Conservation (phyloP, 1,284 basidiomycete genomes). For the Ganoderma resinaceum region DNA sequence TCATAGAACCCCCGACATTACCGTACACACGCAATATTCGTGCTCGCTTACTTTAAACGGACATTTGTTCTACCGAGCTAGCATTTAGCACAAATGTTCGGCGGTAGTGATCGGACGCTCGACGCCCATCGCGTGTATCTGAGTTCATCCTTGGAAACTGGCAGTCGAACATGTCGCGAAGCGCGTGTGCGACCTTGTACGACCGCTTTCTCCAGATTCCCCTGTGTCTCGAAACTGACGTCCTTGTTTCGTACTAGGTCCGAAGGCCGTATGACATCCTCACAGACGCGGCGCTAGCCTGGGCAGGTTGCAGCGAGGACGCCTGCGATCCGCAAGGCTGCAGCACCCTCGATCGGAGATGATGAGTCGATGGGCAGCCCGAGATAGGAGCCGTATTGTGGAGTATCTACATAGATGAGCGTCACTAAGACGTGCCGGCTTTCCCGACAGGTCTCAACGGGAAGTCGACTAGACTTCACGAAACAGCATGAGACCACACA, state of each 20-base stretch:
- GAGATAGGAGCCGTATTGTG: conserved; percentile 7
- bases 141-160: conserved; percentile 23
- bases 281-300: conserved; percentile 16
- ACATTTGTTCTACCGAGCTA: conserved; percentile 6
- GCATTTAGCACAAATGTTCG: conserved; percentile 8
- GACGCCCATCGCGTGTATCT: conserved; percentile 30
- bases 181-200: conserved; percentile 9
- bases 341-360: conserved; percentile 6
- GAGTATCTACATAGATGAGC: conserved; percentile 20
- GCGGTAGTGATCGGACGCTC: conserved; percentile 25
- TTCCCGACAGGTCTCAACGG: not conserved
- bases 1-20: conserved; percentile 7
- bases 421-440: not conserved
- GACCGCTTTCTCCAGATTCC: not conserved
- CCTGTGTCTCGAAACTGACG: conserved; percentile 22
- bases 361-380: conserved; percentile 12
- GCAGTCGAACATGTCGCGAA: not conserved
- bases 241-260: conserved; percentile 20
- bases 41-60: conserved; percentile 2
- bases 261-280: conserved; percentile 18
- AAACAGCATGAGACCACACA: not conserved
- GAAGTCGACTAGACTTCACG: not conserved
- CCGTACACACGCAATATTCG: conserved; percentile 2
- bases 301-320: conserved; percentile 15
- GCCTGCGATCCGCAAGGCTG: conserved; percentile 10